Base-by-base conservation (phyloP, 352 stramenopile genomes). In the Aphanomyces invadans region DNA sequence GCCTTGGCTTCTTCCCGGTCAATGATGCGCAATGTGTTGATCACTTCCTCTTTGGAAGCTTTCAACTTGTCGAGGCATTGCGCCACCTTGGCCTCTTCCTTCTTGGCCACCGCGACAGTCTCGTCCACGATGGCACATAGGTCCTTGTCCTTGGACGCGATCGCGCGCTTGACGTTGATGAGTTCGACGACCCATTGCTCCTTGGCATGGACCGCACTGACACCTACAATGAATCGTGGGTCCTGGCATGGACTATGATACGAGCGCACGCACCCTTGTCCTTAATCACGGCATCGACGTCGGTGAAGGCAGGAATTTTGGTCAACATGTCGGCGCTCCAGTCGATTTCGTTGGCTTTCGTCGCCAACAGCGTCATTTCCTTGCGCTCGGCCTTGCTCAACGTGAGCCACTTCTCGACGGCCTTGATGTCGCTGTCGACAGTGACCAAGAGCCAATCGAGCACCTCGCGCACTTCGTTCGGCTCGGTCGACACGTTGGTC, bases 11-110 rank as follows among this genome's bases (percentile, higher is more conserved):
- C 86, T 70, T 94, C 86, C 57, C 92, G 81, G 71, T 94, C 86
- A 75, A 94, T 92, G 67, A 94, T 91, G 54, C 86, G 86, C 63
- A 94, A 88, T 71, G 80, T 89, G 76, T 94, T 94, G 1, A 94
- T 78, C 72, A 94, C 81, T 71, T 91, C 90, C 74, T 94, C 86
- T 78, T 92, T 92, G 75, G 89, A 81, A 51, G 74, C 78, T 76
- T 91, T 90, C 80, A 94, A 90, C 74, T 88, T 90, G 70, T 92
- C 87, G 2, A 94, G 65, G 52, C 86, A 76, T 15, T 73, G 68
- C 28, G 74, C 74, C 23, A 94, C 86, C 23, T 80, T 73, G 21
- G 81, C 73, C 68, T 94, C 86, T 64, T 94, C 86, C 9, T 74
- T 77, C 38, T 73, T 74, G 46, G 79, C 79, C 5, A 64, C 52